Conservation (phyloP, 495 filamentous ascomycete genomes). For the Neurospora sp. region DNA sequence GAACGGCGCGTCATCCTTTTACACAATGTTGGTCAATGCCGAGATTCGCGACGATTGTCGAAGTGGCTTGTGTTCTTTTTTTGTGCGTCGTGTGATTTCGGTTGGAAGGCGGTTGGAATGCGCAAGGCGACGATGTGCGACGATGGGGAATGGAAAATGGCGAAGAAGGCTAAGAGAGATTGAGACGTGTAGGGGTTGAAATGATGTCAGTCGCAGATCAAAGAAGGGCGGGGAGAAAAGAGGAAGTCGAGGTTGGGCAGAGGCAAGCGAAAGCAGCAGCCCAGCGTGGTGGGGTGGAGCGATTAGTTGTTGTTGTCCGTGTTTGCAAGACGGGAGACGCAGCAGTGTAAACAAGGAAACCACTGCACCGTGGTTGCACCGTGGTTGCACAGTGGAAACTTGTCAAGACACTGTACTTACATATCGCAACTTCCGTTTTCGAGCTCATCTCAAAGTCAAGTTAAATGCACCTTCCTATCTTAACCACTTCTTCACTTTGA, state of each 20-base stretch:
- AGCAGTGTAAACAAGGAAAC: background rate
- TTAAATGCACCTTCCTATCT: background rate
- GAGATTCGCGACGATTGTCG: background rate
- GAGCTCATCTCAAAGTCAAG: background rate
- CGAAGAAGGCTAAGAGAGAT: slow-evolving; percentile 2
- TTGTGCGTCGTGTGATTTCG: background rate
- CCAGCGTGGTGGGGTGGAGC: background rate
- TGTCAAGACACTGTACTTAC: background rate
- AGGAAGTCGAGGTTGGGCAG: background rate
- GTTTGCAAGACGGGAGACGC: background rate
- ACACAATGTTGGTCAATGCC: background rate
- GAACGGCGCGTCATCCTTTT: slow-evolving; percentile 35
- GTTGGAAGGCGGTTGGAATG: slow-evolving; percentile 1
- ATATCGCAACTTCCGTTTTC: background rate
- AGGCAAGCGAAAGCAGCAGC: background rate
- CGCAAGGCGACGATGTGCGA: background rate
- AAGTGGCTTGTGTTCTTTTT: background rate
- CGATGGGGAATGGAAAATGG: background rate
- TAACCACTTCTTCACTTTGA: background rate
- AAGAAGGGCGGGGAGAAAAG: slow-evolving; percentile 3
- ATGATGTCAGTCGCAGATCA: slow-evolving; percentile 18
- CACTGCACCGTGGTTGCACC: background rate
- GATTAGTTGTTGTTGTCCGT: background rate
- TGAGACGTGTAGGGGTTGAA: slow-evolving; percentile 11
- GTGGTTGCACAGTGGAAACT: background rate